A percentile compares a stretch with the other conserved stretches of the same genome.
Evolutionary conservation across 495 filamentous ascomycete genomes (phyloP).

Genomic region (Tirmania nivea): DNA sequence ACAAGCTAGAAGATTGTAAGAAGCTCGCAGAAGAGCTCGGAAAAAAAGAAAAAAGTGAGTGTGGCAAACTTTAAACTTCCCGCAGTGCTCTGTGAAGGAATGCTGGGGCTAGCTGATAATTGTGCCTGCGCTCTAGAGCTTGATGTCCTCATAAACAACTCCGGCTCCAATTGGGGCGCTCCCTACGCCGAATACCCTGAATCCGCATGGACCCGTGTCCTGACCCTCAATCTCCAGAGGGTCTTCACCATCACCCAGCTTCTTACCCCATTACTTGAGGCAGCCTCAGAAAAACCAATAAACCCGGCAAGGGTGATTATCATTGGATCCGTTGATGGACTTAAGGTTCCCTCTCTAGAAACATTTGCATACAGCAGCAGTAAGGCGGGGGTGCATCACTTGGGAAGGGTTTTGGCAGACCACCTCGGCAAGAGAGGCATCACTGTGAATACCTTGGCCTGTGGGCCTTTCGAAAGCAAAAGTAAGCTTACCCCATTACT

Average conservation of each 20-base stretch:
- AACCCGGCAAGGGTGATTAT: conserved; percentile 50
- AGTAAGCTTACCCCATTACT: conserved; percentile 17
- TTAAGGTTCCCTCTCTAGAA: conserved; percentile 42
- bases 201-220: conserved; percentile 45
- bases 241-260: conserved; percentile 60
- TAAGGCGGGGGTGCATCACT: conserved; percentile 55
- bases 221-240: conserved; percentile 60
- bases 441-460: conserved; percentile 55
- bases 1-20: conserved; percentile 48
- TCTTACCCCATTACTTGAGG: conserved; percentile 48
- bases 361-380: conserved; percentile 55
- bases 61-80: conserved; percentile 19
- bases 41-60: conserved; percentile 34
- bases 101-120: conserved; percentile 13
- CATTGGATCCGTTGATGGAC: conserved; percentile 50
- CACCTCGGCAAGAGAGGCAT: conserved; percentile 49
- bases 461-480: conserved; percentile 61
- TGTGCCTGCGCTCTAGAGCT: conserved; percentile 23
- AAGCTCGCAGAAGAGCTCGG: conserved; percentile 39
- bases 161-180: conserved; percentile 52
- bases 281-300: conserved; percentile 16
- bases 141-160: conserved; percentile 63
- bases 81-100: not conserved
- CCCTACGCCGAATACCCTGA: conserved; percentile 44
- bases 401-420: conserved; percentile 47